Percentiles rank a stretch among this genome's conserved stretches.
These are phyloP conservation scores for Ilex paraguariensis DNA, from an alignment of 305 asterid genomes.

Conservation along the genomic window DNA sequence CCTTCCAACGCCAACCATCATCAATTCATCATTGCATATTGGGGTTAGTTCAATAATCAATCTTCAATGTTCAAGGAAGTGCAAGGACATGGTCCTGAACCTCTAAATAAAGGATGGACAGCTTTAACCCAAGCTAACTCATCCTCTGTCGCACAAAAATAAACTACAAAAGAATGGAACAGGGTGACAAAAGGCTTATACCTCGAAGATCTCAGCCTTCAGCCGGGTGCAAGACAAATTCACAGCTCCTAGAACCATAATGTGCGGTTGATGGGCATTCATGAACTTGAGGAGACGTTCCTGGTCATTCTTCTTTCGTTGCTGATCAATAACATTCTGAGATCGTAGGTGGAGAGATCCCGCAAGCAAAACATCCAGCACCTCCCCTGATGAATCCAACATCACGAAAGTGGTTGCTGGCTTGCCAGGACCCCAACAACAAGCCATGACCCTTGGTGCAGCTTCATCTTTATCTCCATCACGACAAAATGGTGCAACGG, in stretches of 20 bases:
- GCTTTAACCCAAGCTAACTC: background rate
- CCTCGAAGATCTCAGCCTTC: conserved; percentile 97
- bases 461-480: conserved; percentile 67
- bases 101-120: background rate
- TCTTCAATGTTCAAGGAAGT: too few species aligned
- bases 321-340: conserved; percentile 83
- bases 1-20: too few species aligned
- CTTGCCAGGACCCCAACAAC: conserved; percentile 99
- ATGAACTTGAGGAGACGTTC: conserved; percentile 90
- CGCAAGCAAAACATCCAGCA: conserved; percentile 76
- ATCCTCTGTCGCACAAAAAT: background rate
- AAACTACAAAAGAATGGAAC: background rate
- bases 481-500: conserved; percentile 69
- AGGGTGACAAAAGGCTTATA: conserved; percentile 9
- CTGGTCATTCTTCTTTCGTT: conserved; percentile 91
- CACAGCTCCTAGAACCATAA: conserved; percentile 89
- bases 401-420: conserved; percentile 95
- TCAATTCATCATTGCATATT: too few species aligned
- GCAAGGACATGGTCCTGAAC: background rate
- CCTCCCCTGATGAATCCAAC: conserved; percentile 97
- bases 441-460: conserved; percentile 96
- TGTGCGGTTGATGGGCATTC: conserved; percentile 97
- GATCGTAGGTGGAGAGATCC: conserved; percentile 85
- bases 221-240: conserved; percentile 83
- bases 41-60: too few species aligned